Percentiles rank a stretch among this genome's conserved stretches.
Evolutionary conservation across 306 rosid species (phyloP).

Genomic region (Pterocarpus macrocarpus): DNA sequence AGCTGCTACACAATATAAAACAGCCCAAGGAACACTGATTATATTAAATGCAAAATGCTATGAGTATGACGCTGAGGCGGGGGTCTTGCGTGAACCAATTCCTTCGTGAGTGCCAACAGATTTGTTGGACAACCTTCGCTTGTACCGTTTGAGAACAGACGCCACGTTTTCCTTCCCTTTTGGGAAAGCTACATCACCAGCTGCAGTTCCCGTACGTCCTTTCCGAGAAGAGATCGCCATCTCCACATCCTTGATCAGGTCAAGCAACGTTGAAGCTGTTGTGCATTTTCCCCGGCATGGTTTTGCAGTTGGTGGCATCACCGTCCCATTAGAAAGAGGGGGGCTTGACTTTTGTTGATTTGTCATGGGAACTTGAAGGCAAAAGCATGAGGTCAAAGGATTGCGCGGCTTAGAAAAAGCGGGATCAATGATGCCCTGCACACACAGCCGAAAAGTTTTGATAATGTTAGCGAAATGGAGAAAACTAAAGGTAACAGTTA

Average conservation of each 20-base stretch:
- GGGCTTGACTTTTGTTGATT: slow-evolving; percentile 75
- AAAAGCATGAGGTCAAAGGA: slow-evolving; percentile 81
- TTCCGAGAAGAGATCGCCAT: slow-evolving; percentile 75
- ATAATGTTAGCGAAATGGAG: slow-evolving; percentile 29
- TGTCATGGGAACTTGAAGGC: slow-evolving; percentile 76
- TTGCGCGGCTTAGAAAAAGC: slow-evolving; percentile 88
- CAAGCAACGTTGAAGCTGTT: slow-evolving; percentile 65
- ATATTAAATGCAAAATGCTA: slow-evolving; percentile 48
- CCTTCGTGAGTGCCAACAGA: slow-evolving; percentile 59
- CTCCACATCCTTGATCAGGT: slow-evolving; percentile 89
- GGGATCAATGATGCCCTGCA: slow-evolving; percentile 78
- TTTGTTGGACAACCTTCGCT: slow-evolving; percentile 79
- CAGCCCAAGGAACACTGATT: slow-evolving; percentile 45
- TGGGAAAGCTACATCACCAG: slow-evolving; percentile 97
- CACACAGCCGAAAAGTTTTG: slow-evolving; percentile 27
- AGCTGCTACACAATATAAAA: slow-evolving; percentile 53
- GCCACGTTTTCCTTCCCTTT: slow-evolving; percentile 90
- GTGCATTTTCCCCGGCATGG: slow-evolving; percentile 88
- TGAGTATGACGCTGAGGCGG: slow-evolving; percentile 55
- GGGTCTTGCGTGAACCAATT: slow-evolving; percentile 61
- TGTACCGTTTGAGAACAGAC: slow-evolving; percentile 94
- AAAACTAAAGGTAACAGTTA: not conserved
- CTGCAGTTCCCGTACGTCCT: slow-evolving; percentile 96
- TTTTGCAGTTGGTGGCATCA: slow-evolving; percentile 86
- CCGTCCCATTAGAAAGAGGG: slow-evolving; percentile 77